Percentiles rank a stretch among this genome's conserved stretches.
phyloP scores from a whole-genome alignment of 345 rosid genomes.

The Linum lewisii region DNA sequence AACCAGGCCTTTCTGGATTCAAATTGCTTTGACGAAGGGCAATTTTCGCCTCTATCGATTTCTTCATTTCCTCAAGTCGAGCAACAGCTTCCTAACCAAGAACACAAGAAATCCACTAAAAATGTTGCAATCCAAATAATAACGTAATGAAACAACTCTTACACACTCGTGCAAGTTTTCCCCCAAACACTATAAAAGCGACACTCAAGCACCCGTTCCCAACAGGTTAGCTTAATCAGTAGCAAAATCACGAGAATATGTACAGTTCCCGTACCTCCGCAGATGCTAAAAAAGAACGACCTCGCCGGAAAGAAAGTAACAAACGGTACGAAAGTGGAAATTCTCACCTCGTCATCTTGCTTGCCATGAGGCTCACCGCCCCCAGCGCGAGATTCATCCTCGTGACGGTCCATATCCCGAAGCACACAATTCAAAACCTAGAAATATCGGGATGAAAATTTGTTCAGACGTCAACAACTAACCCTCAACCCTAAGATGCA shows the following conservation, averaged over 20 bases:
- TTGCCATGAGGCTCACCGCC: neutral
- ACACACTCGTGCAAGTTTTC: neutral
- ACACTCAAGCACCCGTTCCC: neutral
- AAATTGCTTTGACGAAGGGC: slow-evolving; percentile 86
- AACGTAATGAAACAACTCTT: neutral
- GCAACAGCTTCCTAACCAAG: slow-evolving; percentile 66
- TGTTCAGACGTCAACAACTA: too few species aligned
- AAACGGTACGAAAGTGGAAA: neutral
- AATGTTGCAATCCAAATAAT: too few species aligned
- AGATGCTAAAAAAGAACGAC: neutral
- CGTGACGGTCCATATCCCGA: neutral
- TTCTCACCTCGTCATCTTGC: neutral
- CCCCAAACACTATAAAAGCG: neutral
- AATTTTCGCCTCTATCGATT: slow-evolving; percentile 65
- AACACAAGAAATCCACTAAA: slow-evolving; percentile 1
- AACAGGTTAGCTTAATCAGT: neutral
- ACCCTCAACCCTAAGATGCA: too few species aligned
- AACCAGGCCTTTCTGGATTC: slow-evolving; percentile 95
- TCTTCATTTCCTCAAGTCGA: slow-evolving; percentile 84
- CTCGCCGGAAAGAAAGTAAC: neutral
- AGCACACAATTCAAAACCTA: neutral
- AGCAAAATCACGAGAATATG: neutral
- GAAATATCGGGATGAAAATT: neutral
- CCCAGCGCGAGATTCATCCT: neutral
- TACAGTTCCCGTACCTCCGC: neutral